Evolutionary conservation across 2,329 filamentous ascomycete species (phyloP).

Genomic region (Trichoderma citrinoviride): DNA sequence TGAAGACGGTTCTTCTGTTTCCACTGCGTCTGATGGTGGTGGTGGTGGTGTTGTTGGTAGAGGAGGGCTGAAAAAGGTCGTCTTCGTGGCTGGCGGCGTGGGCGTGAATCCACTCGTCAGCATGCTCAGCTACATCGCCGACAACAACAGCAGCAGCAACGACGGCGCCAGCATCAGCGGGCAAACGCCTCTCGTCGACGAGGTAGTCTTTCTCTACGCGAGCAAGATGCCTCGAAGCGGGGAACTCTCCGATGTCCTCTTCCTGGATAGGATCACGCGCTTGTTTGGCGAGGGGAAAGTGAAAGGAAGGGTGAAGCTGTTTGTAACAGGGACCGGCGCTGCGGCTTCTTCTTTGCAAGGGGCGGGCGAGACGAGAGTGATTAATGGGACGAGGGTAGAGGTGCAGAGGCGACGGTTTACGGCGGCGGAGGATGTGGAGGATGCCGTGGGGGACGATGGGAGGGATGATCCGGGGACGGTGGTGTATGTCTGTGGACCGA

Average conservation of each 20-base stretch:
- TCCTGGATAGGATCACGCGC: constrained; percentile 47
- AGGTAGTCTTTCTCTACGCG: constrained; percentile 64
- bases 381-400: constrained; percentile 22
- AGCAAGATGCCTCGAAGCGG: constrained; percentile 39
- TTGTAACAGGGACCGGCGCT: constrained; percentile 41
- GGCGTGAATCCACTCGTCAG: constrained; percentile 80
- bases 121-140: constrained; percentile 62
- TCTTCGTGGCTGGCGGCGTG: constrained; percentile 79
- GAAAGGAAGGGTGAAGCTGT: constrained; percentile 45
- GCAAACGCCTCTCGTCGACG: constrained; percentile 23
- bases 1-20: too few species aligned
- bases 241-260: constrained; percentile 43
- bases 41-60: constrained; percentile 44
- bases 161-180: too few species aligned
- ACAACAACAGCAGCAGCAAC: constrained; percentile 19
- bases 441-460: constrained; percentile 40
- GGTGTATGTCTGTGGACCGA: constrained; percentile 67
- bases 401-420: constrained; percentile 42
- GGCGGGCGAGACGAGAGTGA: neutral
- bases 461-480: constrained; percentile 40
- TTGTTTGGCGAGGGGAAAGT: constrained; percentile 42
- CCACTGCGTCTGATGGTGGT: too few species aligned
- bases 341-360: neutral
- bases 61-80: constrained; percentile 37
- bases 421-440: constrained; percentile 44